Evolutionary conservation across 2,329 filamentous ascomycete species (phyloP).

Genomic region (Dothistroma pini): DNA sequence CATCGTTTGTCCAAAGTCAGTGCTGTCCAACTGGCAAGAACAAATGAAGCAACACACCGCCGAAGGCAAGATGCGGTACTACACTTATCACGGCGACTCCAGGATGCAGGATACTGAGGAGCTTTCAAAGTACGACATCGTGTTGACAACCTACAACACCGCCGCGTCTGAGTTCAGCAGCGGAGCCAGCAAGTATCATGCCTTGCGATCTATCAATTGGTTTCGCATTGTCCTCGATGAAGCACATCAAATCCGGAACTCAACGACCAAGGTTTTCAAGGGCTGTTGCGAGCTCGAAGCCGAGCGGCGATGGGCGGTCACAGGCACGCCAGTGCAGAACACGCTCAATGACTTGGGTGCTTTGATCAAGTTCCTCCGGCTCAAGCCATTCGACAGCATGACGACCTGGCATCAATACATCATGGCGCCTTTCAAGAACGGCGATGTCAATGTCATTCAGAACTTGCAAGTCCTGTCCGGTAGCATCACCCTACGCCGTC

Average conservation of each 20-base stretch:
- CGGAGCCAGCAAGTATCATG: constrained; percentile 42
- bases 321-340: constrained; percentile 93
- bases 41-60: constrained; percentile 82
- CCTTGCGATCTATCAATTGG: constrained; percentile 78
- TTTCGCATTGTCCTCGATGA: constrained; percentile 93
- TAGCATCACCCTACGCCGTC: constrained; percentile 84
- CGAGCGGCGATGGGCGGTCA: constrained; percentile 90
- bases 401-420: constrained; percentile 75
- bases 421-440: constrained; percentile 78
- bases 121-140: constrained; percentile 71
- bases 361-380: constrained; percentile 76
- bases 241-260: constrained; percentile 89
- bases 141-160: constrained; percentile 91
- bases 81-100: constrained; percentile 81
- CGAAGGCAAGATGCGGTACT: constrained; percentile 61
- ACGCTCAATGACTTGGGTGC: constrained; percentile 85
- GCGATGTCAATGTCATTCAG: constrained; percentile 76
- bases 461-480: constrained; percentile 87
- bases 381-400: constrained; percentile 80
- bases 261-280: constrained; percentile 75
- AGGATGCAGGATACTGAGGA: constrained; percentile 65
- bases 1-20: constrained; percentile 83
- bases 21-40: constrained; percentile 89
- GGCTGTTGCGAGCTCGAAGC: constrained; percentile 77
- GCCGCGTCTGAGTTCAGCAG: constrained; percentile 64